Conservation (phyloP, 2,329 filamentous ascomycete species). For the Diaporthe destruens region DNA sequence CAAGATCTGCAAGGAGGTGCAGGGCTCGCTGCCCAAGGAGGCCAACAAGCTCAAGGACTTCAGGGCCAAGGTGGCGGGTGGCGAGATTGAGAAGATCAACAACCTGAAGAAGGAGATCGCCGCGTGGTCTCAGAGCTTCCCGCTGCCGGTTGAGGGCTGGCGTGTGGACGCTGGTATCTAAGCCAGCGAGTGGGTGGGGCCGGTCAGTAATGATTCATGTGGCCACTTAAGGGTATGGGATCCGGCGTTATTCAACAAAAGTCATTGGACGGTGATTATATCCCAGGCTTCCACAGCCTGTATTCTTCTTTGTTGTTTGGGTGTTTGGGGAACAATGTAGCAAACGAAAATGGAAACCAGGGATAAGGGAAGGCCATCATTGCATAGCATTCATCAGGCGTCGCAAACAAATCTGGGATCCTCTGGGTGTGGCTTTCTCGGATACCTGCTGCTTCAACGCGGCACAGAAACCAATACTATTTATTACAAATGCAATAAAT, state of each 20-base stretch:
- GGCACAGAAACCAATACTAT: constrained; percentile 43
- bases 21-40: constrained; percentile 88
- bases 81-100: constrained; percentile 84
- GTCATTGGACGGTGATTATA: constrained; percentile 43
- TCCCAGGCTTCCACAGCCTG: constrained; percentile 42
- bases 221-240: constrained; percentile 36
- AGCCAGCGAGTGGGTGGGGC: constrained; percentile 43
- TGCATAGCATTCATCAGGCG: constrained; percentile 53
- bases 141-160: constrained; percentile 86
- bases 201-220: constrained; percentile 30
- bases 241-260: constrained; percentile 43
- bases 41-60: constrained; percentile 99
- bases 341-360: constrained; percentile 17
- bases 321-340: constrained; percentile 16
- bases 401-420: constrained; percentile 48
- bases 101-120: constrained; percentile 90
- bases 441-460: constrained; percentile 56
- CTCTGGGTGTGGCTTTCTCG: constrained; percentile 49
- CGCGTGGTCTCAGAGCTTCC: constrained; percentile 88
- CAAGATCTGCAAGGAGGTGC: constrained; percentile 90
- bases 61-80: constrained; percentile 88
- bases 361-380: constrained; percentile 43
- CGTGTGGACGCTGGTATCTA: constrained; percentile 71
- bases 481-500: neutral
- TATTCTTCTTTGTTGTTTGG: constrained; percentile 32